These are phyloP conservation scores for Xylariaceae sp. DNA, from an alignment of 2,329 filamentous ascomycete genomes.

Conservation along the genomic window DNA sequence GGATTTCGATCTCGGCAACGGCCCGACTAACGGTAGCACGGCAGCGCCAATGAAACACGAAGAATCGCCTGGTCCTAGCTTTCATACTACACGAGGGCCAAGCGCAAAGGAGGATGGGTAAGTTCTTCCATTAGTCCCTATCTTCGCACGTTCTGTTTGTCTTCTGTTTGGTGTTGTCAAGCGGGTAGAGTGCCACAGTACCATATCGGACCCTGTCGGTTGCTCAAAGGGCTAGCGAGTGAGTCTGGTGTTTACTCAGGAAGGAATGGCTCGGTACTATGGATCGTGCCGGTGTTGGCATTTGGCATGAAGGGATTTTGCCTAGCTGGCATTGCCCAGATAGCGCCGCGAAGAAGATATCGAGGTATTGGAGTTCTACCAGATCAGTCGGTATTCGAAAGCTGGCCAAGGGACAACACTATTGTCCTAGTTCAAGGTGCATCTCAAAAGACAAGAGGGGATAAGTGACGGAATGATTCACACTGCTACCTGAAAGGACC, in stretches of 20 bases:
- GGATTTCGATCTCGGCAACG: conserved; percentile 63
- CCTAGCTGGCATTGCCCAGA: conserved; percentile 36
- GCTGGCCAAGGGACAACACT: conserved; percentile 35
- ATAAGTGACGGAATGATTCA: conserved; percentile 34
- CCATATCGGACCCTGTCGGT: conserved; percentile 20
- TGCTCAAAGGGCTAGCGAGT: conserved; percentile 27
- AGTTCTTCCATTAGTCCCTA: conserved; percentile 53
- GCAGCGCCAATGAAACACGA: conserved; percentile 40
- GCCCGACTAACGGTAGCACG: conserved; percentile 40
- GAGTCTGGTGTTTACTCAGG: conserved; percentile 29
- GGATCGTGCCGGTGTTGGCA: conserved; percentile 24
- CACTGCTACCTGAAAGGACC: conserved; percentile 39
- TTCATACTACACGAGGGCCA: conserved; percentile 56
- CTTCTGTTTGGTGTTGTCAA: conserved; percentile 3
- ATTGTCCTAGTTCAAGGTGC: conserved; percentile 35
- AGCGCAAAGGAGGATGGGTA: conserved; percentile 93
- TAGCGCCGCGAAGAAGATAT: conserved; percentile 32
- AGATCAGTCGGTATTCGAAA: conserved; percentile 37
- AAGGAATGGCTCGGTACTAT: conserved; percentile 32
- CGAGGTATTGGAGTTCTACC: conserved; percentile 34
- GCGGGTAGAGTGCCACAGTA: conserved; percentile 6
- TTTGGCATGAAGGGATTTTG: conserved; percentile 36
- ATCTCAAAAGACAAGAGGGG: conserved; percentile 35
- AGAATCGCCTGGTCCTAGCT: conserved; percentile 43
- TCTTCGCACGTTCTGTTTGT: conserved; percentile 30